These are phyloP conservation scores for Brassica napus DNA, from an alignment of 345 rosid genomes.

Conservation along the genomic window Da-Ae NC_063435.1:20946501-20947000, in stretches of 20 bases:
- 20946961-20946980: too few relatives aligned
- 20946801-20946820: too few relatives aligned
- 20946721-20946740: neutral
- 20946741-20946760: too few relatives aligned
- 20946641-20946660: neutral
- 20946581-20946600: conserved; percentile 3
- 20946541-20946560: neutral
- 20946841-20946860: too few relatives aligned
- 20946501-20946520: too few relatives aligned
- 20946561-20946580: neutral
- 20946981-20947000: too few relatives aligned
- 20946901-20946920: too few relatives aligned
- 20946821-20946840: too few relatives aligned
- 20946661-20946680: neutral
- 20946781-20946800: neutral
- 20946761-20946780: neutral
- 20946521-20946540: neutral
- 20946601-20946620: neutral
- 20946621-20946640: neutral
- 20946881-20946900: too few relatives aligned
- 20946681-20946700: neutral
- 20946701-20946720: neutral
- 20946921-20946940: too few relatives aligned
- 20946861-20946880: too few relatives aligned
- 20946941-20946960: too few relatives aligned